Evolutionary conservation across 1,284 basidiomycete genomes (phyloP).

Genomic region (Boletus sp.): DNA sequence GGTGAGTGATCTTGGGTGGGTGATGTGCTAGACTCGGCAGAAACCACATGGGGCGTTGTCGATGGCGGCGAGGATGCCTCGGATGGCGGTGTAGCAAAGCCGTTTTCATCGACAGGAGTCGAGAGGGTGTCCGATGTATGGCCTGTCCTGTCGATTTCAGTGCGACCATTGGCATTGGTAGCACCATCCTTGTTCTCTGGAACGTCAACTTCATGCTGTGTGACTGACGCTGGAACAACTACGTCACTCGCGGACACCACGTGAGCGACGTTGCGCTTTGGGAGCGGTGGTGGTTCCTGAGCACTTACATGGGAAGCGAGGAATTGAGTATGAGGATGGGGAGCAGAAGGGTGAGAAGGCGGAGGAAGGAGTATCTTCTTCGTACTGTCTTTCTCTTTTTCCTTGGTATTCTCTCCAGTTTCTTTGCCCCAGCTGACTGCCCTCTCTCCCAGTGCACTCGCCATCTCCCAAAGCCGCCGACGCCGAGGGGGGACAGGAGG

Average conservation of each 20-base stretch:
- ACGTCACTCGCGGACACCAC: slow-evolving; percentile 3
- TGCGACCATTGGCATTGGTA: slow-evolving; percentile 1
- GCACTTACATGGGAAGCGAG: slow-evolving; percentile 18
- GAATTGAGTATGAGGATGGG: slow-evolving; percentile 25
- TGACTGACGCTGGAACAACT: background rate
- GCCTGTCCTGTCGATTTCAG: slow-evolving; percentile 15
- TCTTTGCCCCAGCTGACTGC: slow-evolving; percentile 50
- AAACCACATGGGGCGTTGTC: background rate
- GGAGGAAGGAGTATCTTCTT: slow-evolving; percentile 43
- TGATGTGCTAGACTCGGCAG: slow-evolving; percentile 9
- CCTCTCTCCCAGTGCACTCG: slow-evolving; percentile 55
- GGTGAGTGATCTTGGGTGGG: slow-evolving; percentile 14
- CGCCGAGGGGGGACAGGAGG: slow-evolving; percentile 57
- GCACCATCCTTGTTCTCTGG: slow-evolving; percentile 7
- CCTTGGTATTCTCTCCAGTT: slow-evolving; percentile 28
- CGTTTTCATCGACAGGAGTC: slow-evolving; percentile 22
- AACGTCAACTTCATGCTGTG: background rate
- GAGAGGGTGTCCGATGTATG: slow-evolving; percentile 5
- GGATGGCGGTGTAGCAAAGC: slow-evolving; percentile 16
- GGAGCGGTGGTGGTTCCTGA: slow-evolving; percentile 33
- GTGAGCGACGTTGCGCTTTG: slow-evolving; percentile 28
- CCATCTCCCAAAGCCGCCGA: slow-evolving; percentile 60
- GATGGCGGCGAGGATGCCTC: background rate
- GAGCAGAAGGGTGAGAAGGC: slow-evolving; percentile 44
- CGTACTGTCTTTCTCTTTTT: slow-evolving; percentile 29